Evolutionary conservation across 768 basidiomycete genomes (phyloP), one percentile per base, ranked within the genome.

Genomic region (Tubosaeta sp.): DNA sequence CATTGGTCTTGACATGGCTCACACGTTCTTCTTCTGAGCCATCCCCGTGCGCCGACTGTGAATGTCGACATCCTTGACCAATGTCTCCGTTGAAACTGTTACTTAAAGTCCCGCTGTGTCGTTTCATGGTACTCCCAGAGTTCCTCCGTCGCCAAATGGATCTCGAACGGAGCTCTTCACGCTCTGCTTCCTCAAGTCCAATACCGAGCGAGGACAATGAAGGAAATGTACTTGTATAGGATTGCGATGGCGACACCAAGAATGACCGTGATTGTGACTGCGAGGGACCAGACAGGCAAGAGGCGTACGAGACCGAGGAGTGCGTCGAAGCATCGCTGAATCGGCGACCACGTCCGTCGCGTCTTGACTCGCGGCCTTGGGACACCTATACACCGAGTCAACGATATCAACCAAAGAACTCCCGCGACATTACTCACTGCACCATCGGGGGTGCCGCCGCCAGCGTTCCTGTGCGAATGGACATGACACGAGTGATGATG

Each of bases 121-220:
- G 57, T 44, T 56, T 59, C 41, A 40, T 27, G 14, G 38, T 43
- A 27, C 52, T 60, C 16, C 42, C 55, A 3, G 55, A 57, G 30
- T 44, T 46, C 19, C 48, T 54, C 18, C 55, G 55, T 6, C 46
- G 36, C 57, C 60, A 64, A 47, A 63, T 58, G 4, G 53, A 41
- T 19, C 48, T 64, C 13, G 58, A 57, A 25, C 58, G 60, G 24
- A 51, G 53, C 10, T 44, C 51, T 38, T 62, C 60, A 16, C 63
- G 60, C 32, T 64, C 63, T 7, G 44, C 44, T 18, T 58, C 64
- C 31, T 63, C 63, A 4, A 65, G 53, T 9, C 61, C 62, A 13
- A 64, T 51, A 1, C 63, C 63, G 1, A 64, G 52, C 2, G 58
- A 60, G n/a, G 16, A 27, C 34, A 63, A 25, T 3, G 63, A 63